Evolutionary conservation across 306 rosid genomes (phyloP), one percentile per base, ranked within the genome.

Genomic region (Erythrophleum fordii): DNA sequence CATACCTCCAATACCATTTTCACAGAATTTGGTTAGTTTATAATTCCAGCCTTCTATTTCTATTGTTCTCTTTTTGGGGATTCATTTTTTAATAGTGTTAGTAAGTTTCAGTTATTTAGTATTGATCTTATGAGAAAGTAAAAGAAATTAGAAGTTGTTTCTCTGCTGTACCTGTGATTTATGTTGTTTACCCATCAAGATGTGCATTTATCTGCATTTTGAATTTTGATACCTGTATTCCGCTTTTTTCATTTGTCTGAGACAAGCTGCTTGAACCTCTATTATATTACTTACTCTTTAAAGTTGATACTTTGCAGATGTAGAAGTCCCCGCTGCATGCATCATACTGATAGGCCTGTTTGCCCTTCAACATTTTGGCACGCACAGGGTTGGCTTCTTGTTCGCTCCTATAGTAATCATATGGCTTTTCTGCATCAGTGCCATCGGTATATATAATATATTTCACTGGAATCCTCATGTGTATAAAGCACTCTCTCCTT

Each of bases 381-480:
- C 96, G 5, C 97, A 91, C 84, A 85, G 87, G 83, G 93, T 93
- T 2, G 97, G 96, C 39, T 88, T 91, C 88, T 75, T 93, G 84
- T 91, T 93, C 62, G 94, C 97, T 49, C 96, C 96, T 2, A 85
- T 93, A 82, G 97, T 93, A 42, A 55, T 85, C 60, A 76, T 85
- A 18, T 93, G 97, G 97, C 92, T 93, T 65, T 45, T 93, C 60
- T 93, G 97, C 91, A 93, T 91, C 25, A 85, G 96, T 79, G 84
- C 82, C 23, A 87, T 87, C 53, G 97, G 97, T n/a, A n/a, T 93
- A 65, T 93, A 91, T 77, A 93, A 93, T 45, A 93, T 93, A 44
- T 61, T 86, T 35, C 79, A 72, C 77, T 93, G 92, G 89, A 87
- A 93, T 85, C 97, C 81, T 0, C 80, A 76, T 37, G 84, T 93